Conservation (phyloP, 2,329 filamentous ascomycete species). For the Xenosphaeropsis pyriputrescens region DNA sequence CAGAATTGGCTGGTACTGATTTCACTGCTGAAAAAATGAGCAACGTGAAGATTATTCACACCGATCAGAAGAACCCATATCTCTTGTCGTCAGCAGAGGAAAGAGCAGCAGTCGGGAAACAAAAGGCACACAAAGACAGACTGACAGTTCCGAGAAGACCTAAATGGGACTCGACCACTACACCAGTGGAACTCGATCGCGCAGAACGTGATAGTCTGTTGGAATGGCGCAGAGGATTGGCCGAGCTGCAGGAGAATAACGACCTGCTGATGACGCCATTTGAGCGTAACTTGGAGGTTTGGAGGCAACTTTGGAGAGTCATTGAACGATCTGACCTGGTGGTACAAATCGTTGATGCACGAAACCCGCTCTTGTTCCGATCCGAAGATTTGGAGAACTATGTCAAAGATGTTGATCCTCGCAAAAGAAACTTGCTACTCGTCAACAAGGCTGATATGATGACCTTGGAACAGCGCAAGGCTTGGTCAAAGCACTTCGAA, state of each 20-base stretch:
- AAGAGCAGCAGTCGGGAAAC: constrained; percentile 61
- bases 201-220: constrained; percentile 70
- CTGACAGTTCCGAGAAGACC: constrained; percentile 85
- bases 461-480: constrained; percentile 66
- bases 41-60: constrained; percentile 97
- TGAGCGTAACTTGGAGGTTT: constrained; percentile 92
- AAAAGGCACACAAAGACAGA: constrained; percentile 62
- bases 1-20: constrained; percentile 93
- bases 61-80: constrained; percentile 91
- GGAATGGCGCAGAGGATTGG: constrained; percentile 78
- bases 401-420: constrained; percentile 79
- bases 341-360: constrained; percentile 95
- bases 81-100: constrained; percentile 78
- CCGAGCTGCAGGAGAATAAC: constrained; percentile 85
- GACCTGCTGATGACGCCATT: constrained; percentile 96
- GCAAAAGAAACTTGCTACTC: constrained; percentile 80
- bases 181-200: constrained; percentile 64
- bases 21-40: constrained; percentile 99
- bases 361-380: constrained; percentile 86
- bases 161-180: constrained; percentile 76
- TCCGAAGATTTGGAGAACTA: constrained; percentile 89
- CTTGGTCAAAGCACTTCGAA: constrained; percentile 80
- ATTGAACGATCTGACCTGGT: constrained; percentile 93
- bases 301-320: constrained; percentile 95
- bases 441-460: constrained; percentile 99